phyloP scores from a whole-genome alignment of 2,329 filamentous ascomycete genomes.

The Spiromastix sp. region DNA sequence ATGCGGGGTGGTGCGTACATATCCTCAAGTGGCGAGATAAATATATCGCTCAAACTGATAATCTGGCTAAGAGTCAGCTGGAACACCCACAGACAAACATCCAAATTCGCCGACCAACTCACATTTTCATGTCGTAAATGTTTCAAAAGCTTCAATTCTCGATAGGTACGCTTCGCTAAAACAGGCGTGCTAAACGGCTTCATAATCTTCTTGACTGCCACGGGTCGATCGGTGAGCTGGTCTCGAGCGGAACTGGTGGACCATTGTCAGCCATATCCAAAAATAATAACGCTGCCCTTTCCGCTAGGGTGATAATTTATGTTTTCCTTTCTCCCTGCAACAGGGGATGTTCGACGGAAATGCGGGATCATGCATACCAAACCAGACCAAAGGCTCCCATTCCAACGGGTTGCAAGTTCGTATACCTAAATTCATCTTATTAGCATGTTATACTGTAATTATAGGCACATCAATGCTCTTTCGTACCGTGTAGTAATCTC shows the following conservation, averaged over 20 bases:
- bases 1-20: conserved; percentile 56
- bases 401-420: conserved; percentile 93
- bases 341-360: background rate
- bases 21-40: conserved; percentile 97
- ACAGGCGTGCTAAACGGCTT: conserved; percentile 99
- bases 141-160: conserved; percentile 94
- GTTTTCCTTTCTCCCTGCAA: background rate
- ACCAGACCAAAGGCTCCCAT: conserved; percentile 99
- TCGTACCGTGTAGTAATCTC: conserved; percentile 94
- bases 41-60: conserved; percentile 97
- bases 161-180: conserved; percentile 92
- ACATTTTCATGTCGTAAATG: conserved; percentile 96
- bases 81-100: conserved; percentile 10
- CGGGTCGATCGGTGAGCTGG: conserved; percentile 91
- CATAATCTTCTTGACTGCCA: conserved; percentile 99
- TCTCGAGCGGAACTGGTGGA: conserved; percentile 78
- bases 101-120: conserved; percentile 19
- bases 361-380: conserved; percentile 53
- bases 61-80: conserved; percentile 45
- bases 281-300: background rate
- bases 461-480: background rate
- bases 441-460: background rate
- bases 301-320: too few species aligned
- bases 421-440: conserved; percentile 54
- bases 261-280: conserved; percentile 5